A percentile compares a stretch with the other conserved stretches of the same genome.
These are phyloP conservation scores for Lizonia empirigonia DNA, from an alignment of 2,329 filamentous ascomycete species.

Conservation along the genomic window DNA sequence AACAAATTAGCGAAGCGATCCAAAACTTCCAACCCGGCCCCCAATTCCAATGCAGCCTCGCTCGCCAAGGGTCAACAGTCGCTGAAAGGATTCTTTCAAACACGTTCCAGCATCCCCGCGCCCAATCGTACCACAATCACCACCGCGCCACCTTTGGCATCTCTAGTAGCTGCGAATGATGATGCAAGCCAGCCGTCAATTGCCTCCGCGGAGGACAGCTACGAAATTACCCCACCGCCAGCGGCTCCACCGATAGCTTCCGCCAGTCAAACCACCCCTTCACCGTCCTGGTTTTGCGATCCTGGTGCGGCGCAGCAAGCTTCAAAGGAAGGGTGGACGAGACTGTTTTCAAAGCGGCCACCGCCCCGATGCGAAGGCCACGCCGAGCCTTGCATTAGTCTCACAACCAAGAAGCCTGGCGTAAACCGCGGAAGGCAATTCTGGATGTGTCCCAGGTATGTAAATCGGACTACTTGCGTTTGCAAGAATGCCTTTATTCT, in stretches of 20 bases:
- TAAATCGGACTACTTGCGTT: conserved; percentile 22
- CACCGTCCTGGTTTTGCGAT: conserved; percentile 23
- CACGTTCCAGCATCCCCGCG: conserved; percentile 42
- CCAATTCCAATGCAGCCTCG: conserved; percentile 28
- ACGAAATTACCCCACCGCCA: conserved; percentile 9
- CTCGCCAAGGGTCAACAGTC: conserved; percentile 62
- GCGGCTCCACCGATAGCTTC: conserved; percentile 2
- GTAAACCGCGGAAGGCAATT: conserved; percentile 74
- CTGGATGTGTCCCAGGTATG: conserved; percentile 69
- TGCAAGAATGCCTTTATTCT: conserved; percentile 2
- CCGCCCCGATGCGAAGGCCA: conserved; percentile 82
- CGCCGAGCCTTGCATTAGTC: conserved; percentile 80
- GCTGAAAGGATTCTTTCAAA: conserved; percentile 75
- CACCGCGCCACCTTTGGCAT: conserved; percentile 3
- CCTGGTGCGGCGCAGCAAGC: conserved; percentile 59
- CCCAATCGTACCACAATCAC: conserved; percentile 5
- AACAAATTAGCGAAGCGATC: conserved; percentile 53
- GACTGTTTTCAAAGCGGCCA: conserved; percentile 75
- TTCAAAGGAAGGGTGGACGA: conserved; percentile 81
- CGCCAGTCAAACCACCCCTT: conserved; percentile 4
- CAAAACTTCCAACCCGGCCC: conserved; percentile 50
- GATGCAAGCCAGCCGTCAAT: conserved; percentile 4
- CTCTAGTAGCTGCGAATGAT: not conserved
- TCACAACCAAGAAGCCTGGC: conserved; percentile 87
- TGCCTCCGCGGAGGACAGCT: conserved; percentile 5